Evolutionary conservation across 495 filamentous ascomycete genomes (phyloP), one percentile per base, ranked within the genome.

Genomic region (Xylaria cubensis): DNA sequence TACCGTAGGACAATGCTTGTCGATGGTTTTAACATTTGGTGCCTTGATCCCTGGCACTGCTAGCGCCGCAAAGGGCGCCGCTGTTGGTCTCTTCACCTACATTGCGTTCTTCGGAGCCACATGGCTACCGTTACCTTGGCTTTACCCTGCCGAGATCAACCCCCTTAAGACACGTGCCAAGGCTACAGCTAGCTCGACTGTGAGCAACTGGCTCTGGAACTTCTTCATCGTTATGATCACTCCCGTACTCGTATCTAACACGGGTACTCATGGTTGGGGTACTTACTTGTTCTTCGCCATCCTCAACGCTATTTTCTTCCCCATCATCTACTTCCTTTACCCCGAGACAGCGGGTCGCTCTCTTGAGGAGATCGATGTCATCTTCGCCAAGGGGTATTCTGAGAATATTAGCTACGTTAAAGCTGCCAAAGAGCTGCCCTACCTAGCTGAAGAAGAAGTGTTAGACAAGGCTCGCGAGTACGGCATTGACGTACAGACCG

Each of bases 131-230:
- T 84, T 90, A 77, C 90, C 78, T 12, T 90, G 88, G 84, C 69
- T 79, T 67, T 79, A 79, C 68, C 79, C 89, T 64, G 77, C 77
- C 53, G 77, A 79, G 41, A 75, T 92, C 76, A 90, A 90, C 69
- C 90, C 90, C 26, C 86, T 91, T 71, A 86, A 87, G 67, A 92
- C 90, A 2, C 85, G 90, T 70, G 87, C 86, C 32, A 88, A 89
- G 80, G 90, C 90, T 62, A 92, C 91, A 74, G 89, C 90, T 0
- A 83, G 90, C 8, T 90, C 88, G 1, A 92, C 90, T 7, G 89
- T 89, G 72, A 86, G 84, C n/a, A 92, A 92, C 78, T 92, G 90
- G 90, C 78, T 92, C 1, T 92, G 90, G 83, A 92, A 92, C 67
- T 78, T 78, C 71, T 78, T 78, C 74, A 75, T 78, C 44, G 76